Evolutionary conservation across 2,329 filamentous ascomycete species (phyloP), one percentile per base, ranked within the genome.

Genomic region (Karstenula rhodostoma): DNA sequence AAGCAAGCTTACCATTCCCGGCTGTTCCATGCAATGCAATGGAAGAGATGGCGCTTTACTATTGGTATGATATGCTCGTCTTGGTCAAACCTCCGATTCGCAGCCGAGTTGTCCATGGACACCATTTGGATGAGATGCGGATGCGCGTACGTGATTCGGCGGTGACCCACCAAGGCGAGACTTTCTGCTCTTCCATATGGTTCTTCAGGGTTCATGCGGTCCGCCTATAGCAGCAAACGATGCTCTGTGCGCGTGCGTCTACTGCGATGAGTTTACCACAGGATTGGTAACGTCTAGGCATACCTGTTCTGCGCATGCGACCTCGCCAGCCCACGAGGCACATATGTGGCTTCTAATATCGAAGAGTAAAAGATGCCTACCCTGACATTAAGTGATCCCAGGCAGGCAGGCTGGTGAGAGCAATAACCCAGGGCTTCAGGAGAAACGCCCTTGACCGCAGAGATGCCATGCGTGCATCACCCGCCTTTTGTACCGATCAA

Each of bases 401-500:
- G 59, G 37, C 40, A 32, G 7, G n/a, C 33, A 52, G 37, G 48
- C 13, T 17, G 58, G 40, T 56, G 47, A 48, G 25, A 25, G 27
- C 33, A 33, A 10, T 29, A 35, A 33, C 46, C 53, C 53, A 22
- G 46, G 40, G n/a, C 66, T 65, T 66, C 56, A 54, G 44, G 33
- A 53, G 58, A 58, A 56, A 59, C 60, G 51, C 58, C 58, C 37
- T 61, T 58, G 56, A 54, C 33, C 27, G 50, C 59, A 46, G 54
- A 47, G 35, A 29, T n/a, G 59, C 43, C 19, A 54, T 40, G 47
- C 32, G 33, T 25, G 54, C 17, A 40, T 29, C 19, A 29, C 27
- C 22, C 22, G 43, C 56, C 47, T 50, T n/a, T 44, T 9, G 19
- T 37, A 35, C 47, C 40, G 32, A 44, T 33, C 49, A 51, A 50